phyloP scores from a whole-genome alignment of 495 filamentous ascomycete genomes.

The Tuber microsphaerosporum region DNA sequence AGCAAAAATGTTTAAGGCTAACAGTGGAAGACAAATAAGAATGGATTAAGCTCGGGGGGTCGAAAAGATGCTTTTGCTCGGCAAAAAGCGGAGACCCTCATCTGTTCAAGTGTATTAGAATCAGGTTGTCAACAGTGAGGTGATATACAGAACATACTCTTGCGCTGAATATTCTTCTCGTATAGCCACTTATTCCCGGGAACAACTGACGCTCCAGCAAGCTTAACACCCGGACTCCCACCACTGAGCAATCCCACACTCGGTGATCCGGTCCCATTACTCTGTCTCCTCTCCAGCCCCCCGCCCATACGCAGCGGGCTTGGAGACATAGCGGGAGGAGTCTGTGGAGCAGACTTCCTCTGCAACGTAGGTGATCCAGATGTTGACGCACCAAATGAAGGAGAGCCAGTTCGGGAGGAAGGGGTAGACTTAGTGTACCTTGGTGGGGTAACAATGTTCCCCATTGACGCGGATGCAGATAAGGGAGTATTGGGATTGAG shows the following conservation, averaged over 20 bases:
- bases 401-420: slow-evolving; percentile 47
- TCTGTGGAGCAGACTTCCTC: slow-evolving; percentile 17
- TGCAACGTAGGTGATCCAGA: slow-evolving; percentile 44
- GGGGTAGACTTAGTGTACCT: slow-evolving; percentile 71
- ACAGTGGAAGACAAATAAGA: neutral
- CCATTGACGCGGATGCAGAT: slow-evolving; percentile 50
- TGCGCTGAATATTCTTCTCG: slow-evolving; percentile 51
- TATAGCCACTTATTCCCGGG: slow-evolving; percentile 91
- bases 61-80: neutral
- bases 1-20: neutral
- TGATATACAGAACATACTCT: slow-evolving; percentile 19
- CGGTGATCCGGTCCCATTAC: slow-evolving; percentile 41
- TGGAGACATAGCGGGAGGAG: slow-evolving; percentile 42
- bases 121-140: neutral
- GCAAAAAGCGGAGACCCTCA: neutral
- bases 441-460: slow-evolving; percentile 68
- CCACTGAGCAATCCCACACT: slow-evolving; percentile 39
- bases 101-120: neutral
- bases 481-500: slow-evolving; percentile 64
- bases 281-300: slow-evolving; percentile 46
- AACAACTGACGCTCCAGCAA: slow-evolving; percentile 54
- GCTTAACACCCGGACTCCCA: slow-evolving; percentile 49
- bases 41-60: neutral
- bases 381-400: slow-evolving; percentile 47
- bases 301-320: slow-evolving; percentile 53